Evolutionary conservation across 345 rosid species (phyloP).

Genomic region (Populus pruinosa): DNA sequence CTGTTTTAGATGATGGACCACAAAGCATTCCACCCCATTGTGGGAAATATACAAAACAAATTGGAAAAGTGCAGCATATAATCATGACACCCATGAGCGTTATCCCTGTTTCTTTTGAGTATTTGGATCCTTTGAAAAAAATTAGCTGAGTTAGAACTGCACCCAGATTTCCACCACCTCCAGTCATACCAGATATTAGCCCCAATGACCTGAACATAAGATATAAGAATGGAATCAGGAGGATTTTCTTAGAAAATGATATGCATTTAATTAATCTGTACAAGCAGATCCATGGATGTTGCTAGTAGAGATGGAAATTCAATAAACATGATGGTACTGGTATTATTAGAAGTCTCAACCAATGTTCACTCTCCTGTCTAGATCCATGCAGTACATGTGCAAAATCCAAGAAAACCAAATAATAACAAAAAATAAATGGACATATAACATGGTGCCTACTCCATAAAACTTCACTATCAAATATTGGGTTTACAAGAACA

Average conservation of each 20-base stretch:
- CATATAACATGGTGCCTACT: too few relatives aligned
- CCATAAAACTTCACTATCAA: too few relatives aligned
- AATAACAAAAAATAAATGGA: too few relatives aligned
- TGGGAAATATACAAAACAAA: slow-evolving; percentile 67
- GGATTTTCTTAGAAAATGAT: not conserved
- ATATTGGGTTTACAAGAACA: too few relatives aligned
- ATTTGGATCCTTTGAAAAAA: slow-evolving; percentile 79
- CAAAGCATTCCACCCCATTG: slow-evolving; percentile 97
- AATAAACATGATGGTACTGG: not conserved
- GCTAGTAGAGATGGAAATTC: not conserved
- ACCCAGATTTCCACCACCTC: slow-evolving; percentile 86
- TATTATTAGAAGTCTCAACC: not conserved
- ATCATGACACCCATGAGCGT: slow-evolving; percentile 79
- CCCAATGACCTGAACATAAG: slow-evolving; percentile 51
- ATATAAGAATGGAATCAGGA: not conserved
- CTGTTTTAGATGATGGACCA: slow-evolving; percentile 49
- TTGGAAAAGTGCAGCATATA: slow-evolving; percentile 53
- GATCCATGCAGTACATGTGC: not conserved
- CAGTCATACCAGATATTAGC: slow-evolving; percentile 79
- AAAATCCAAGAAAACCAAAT: too few relatives aligned
- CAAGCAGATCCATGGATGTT: not conserved
- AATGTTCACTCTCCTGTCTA: not conserved
- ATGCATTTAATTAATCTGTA: too few relatives aligned
- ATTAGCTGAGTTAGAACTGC: slow-evolving; percentile 79
- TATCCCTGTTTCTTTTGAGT: slow-evolving; percentile 73